Evolutionary conservation across 345 rosid genomes (phyloP), one percentile per base, ranked within the genome.

Genomic region (Euphorbia tirucalli): DNA sequence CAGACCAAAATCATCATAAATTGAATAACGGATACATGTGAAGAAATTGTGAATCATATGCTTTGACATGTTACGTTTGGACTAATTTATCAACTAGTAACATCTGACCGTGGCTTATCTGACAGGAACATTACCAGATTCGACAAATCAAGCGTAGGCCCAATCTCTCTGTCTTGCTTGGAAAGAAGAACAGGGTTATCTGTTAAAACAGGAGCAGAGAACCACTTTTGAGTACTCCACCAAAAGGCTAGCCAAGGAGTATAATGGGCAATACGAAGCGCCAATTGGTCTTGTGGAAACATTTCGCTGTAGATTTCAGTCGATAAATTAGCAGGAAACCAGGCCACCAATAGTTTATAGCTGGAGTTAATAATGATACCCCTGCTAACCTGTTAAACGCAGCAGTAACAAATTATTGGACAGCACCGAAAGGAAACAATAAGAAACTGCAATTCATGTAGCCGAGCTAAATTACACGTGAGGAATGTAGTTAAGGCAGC

Each of bases 401-500:
- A n/a, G n/a, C n/a, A n/a, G n/a, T n/a, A n/a, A n/a, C n/a, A n/a
- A n/a, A n/a, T n/a, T n/a, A 24, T 30, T 55, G 19, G 57, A 49
- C 35, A 22, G 32, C 21, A 24, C 31, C 15, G 2, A 65, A 65
- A 41, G 11, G 44, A 41, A 41, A 41, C 44, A 41, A 41, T 41
- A 41, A 54, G 5, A 60, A 30, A 31, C 13, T 19, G 16, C 43
- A 27, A 25, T 54, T 2, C 16, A 11, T 39, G 16, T 25, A 11
- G 64, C 71, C 16, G 31, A 22, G 65, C n/a, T 28, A 6, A 41
- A 46, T 22, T 9, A n/a, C 58, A 76, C 80, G 62, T 66, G 72
- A 66, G 80, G 69, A 59, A 71, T 71, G 75, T 71, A 76, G 68
- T 71, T 71, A 44, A 71, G 75, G 61, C 68, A 76, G 71, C 71